These are phyloP conservation scores for Luffa aegyptiaca DNA, from an alignment of 306 rosid species.

Conservation along the genomic window DNA sequence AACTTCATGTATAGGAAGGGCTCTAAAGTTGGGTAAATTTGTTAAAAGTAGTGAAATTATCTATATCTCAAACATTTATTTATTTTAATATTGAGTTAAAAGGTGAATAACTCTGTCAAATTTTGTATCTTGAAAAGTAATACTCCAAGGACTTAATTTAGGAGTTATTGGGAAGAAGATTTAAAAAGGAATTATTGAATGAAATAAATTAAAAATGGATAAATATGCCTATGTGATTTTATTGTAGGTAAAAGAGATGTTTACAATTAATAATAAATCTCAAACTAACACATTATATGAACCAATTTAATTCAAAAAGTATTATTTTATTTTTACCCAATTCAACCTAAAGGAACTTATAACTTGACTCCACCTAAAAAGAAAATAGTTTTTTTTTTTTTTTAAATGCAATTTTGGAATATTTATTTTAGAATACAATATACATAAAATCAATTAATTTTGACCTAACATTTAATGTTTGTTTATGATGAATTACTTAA, in stretches of 20 bases:
- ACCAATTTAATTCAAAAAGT: background rate
- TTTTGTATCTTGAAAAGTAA: background rate
- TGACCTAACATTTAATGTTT: background rate
- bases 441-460: background rate
- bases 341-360: background rate
- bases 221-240: too few species aligned
- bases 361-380: background rate
- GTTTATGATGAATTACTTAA: background rate
- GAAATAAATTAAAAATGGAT: too few species aligned
- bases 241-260: background rate
- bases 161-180: background rate
- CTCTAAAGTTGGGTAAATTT: too few species aligned
- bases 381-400: background rate
- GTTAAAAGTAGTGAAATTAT: too few species aligned
- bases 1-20: too few species aligned
- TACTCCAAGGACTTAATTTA: too few species aligned
- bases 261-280: background rate
- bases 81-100: too few species aligned
- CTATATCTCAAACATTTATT: too few species aligned
- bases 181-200: background rate
- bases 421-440: background rate
- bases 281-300: background rate
- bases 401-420: background rate
- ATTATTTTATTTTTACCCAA: background rate
- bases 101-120: background rate